Base-by-base conservation (phyloP, 2,329 filamentous ascomycete genomes). In the Xylaria sp. region DNA sequence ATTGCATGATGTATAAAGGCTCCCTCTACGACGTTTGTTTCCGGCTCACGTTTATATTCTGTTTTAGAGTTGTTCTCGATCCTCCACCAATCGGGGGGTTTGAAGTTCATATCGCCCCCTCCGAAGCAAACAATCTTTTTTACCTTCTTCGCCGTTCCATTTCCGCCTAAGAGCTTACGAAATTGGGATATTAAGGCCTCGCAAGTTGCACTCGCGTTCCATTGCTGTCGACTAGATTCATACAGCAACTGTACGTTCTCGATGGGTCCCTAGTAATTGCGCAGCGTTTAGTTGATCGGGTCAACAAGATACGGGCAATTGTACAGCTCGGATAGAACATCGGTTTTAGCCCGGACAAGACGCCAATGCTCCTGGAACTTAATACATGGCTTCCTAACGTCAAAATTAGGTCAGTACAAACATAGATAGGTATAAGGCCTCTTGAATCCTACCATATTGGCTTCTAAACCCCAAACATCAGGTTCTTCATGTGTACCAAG, bases 61-160 rank as follows among this genome's bases (percentile, higher is more conserved):
- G 68, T 5, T 44, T 42, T 74, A 11, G 71, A 51, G n/a, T 46
- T 20, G n/a, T 68, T 68, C 57, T 33, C 33, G 65, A 20, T 36
- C 48, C 49, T 72, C 72, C 71, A 70, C 72, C 69, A 73, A 64
- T 72, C 70, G 7, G 64, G 66, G 11, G 68, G 70, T 36, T 74
- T 74, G 58, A 48, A 46, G 53, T 69, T 66, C 57, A 76, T 59
- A 56, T 77, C 74, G 28, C 74, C 74, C 40, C 76, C 58, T 26
- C 70, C 75, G 54, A 77, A 76, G 66, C 74, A 76, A 20, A 77
- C 54, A n/a, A 77, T 68, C 53, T 77, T 77, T 4, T 68, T 74
- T 49, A 76, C 71, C 70, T 64, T 73, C 57, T 65, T 71, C 59
- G 26, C 36, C 3, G 46, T 44, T 4, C 58, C 64, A 44, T 61